Base-by-base conservation (phyloP, 2,329 filamentous ascomycete genomes). In the Colletotrichum shisoi region DNA sequence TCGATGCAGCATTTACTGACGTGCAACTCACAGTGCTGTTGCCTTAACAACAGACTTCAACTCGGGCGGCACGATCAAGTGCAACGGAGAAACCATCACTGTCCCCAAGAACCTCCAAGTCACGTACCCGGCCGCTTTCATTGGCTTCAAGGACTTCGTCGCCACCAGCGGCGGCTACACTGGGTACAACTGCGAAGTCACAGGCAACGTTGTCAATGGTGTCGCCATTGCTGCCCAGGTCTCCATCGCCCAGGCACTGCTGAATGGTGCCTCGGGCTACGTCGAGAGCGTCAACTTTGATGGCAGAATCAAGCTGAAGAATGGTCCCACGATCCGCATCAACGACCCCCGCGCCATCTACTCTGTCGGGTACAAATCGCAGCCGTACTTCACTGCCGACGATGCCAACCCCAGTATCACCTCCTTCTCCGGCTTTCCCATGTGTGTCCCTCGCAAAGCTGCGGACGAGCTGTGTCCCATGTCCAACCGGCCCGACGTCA, bases 341-440 rank as follows among this genome's bases (percentile, higher is more conserved):
- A 82, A 80, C 63, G 81, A 83, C 46, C 81, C 80, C 19, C 79
- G 79, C 51, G 80, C 74, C 2, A 73, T 79, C 12, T 83, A 79
- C 71, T 76, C 77, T 5, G 74, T 74, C 4, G 77, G 75, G 2
- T 80, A 78, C 63, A 74, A 63, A 0, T 70, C 68, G 0, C 70
- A 72, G 5, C 80, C 80, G 1, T 79, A 79, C 68, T 83, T 82
- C 72, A 80, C 80, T 0, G 80, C 80, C 1, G 82, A 84, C 67
- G 80, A 82, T 57, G 75, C 78, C 62, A 84, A 79, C 69, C 82
- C 82, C 0, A 80, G 78, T 57, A 76, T 84, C 59, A 78, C 75
- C 4, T 77, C 80, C 5, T 83, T 82, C 72, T 80, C 78, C 5
- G 82, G 82, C 0, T 84, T 83, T 58, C 82, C 82, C 2, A 84